Percentiles rank a stretch among this genome's conserved stretches.
phyloP scores from a whole-genome alignment of 208 protist genomes.

The Trypanosoma boissoni region DNA sequence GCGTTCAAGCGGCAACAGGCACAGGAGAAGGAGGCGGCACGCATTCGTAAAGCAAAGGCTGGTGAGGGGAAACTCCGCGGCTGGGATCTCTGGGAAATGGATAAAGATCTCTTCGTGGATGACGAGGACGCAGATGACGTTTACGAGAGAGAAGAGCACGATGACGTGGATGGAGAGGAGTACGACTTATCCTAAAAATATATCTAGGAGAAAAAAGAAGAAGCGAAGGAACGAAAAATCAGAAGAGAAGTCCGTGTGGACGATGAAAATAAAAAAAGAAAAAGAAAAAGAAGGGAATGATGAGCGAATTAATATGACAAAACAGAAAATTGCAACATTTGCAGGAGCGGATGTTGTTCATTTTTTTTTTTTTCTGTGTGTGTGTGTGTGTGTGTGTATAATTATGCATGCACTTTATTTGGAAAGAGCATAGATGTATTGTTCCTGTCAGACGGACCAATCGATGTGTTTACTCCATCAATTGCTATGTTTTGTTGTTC shows the following conservation, averaged over 20 bases:
- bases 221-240: neutral
- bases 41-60: constrained; percentile 59
- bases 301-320: neutral
- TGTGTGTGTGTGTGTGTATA: constrained; percentile 8
- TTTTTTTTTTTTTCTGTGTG: constrained; percentile 20
- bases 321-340: neutral
- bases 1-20: constrained; percentile 58
- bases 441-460: too few relatives aligned
- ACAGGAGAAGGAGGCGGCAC: constrained; percentile 56
- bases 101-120: constrained; percentile 82
- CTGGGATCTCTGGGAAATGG: constrained; percentile 84
- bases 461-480: too few relatives aligned
- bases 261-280: neutral
- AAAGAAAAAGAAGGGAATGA: constrained; percentile 7
- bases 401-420: constrained; percentile 6
- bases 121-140: constrained; percentile 79
- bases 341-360: neutral
- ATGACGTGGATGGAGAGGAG: constrained; percentile 44
- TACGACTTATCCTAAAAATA: constrained; percentile 65
- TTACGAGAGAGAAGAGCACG: constrained; percentile 64
- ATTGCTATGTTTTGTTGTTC: too few relatives aligned
- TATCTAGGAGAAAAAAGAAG: neutral
- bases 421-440: too few relatives aligned
- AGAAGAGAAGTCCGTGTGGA: constrained; percentile 16
- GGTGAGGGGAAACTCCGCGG: constrained; percentile 74